Percentiles rank a stretch among this genome's conserved stretches.
These are phyloP conservation scores for Linum tenue DNA, from an alignment of 345 rosid genomes.

Conservation along the genomic window DNA sequence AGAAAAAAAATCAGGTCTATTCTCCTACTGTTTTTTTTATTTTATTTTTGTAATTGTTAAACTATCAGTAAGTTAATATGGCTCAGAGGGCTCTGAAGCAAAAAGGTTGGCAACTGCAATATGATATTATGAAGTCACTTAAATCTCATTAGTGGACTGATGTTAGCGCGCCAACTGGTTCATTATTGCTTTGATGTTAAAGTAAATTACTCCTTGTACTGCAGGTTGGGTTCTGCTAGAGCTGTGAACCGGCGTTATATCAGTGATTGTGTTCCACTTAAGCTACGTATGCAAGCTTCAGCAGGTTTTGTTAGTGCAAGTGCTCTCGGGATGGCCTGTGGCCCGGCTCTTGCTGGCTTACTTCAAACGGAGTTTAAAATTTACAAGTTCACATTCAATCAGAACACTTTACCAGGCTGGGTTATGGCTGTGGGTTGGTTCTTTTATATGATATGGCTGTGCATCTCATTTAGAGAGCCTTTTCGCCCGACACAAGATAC, in stretches of 20 bases:
- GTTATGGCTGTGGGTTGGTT: slow-evolving; percentile 95
- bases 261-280: slow-evolving; percentile 91
- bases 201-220: slow-evolving; percentile 11
- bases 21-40: too few relatives aligned
- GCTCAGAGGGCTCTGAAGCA: neutral
- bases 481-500: slow-evolving; percentile 44
- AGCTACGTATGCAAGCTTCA: slow-evolving; percentile 91
- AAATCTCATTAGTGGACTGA: too few relatives aligned
- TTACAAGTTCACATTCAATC: slow-evolving; percentile 72
- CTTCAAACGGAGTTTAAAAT: slow-evolving; percentile 82
- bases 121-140: neutral
- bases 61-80: too few relatives aligned
- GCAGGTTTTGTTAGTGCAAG: slow-evolving; percentile 99
- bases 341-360: slow-evolving; percentile 96
- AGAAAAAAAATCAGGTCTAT: too few relatives aligned
- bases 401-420: slow-evolving; percentile 91
- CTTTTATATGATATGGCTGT: slow-evolving; percentile 69
- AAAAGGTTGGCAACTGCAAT: neutral
- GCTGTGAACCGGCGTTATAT: slow-evolving; percentile 97
- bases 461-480: slow-evolving; percentile 83
- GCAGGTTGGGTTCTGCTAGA: slow-evolving; percentile 97
- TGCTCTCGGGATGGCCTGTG: slow-evolving; percentile 99
- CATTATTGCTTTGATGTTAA: neutral
- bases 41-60: too few relatives aligned
- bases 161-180: too few relatives aligned